Percentiles rank a stretch among this genome's conserved stretches.
Conservation (phyloP, 2,329 filamentous ascomycete genomes). For the Annulohypoxylon truncatum region DNA sequence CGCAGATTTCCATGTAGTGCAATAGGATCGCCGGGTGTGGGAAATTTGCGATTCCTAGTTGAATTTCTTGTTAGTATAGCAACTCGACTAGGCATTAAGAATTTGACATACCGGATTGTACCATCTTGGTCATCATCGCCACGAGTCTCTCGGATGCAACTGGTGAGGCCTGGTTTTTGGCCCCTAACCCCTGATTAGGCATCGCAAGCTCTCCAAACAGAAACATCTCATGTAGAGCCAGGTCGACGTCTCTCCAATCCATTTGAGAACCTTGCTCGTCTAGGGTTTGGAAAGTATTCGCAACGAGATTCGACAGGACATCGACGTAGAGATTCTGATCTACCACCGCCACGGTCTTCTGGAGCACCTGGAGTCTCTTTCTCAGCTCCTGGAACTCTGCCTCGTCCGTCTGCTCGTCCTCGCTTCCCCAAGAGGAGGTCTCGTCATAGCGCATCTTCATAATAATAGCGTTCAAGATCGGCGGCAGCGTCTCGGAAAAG, state of each 20-base stretch:
- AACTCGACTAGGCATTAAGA: not conserved
- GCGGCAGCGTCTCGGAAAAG: constrained; percentile 84
- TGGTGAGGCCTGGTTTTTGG: constrained; percentile 84
- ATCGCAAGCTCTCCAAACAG: constrained; percentile 95
- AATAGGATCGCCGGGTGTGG: constrained; percentile 91
- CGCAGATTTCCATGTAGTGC: constrained; percentile 98
- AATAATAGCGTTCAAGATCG: constrained; percentile 91
- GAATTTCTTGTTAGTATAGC: constrained; percentile 41
- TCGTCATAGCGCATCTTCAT: constrained; percentile 98
- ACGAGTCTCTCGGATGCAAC: constrained; percentile 84
- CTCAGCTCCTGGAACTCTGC: constrained; percentile 96
- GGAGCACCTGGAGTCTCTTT: constrained; percentile 87
- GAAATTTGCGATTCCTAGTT: constrained; percentile 81
- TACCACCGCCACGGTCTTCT: constrained; percentile 91
- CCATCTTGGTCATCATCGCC: constrained; percentile 95
- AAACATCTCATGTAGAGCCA: constrained; percentile 95
- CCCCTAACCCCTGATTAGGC: constrained; percentile 85
- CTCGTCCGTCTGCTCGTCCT: constrained; percentile 95
- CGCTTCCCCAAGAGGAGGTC: constrained; percentile 90
- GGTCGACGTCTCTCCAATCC: constrained; percentile 94
- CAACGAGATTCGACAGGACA: constrained; percentile 88
- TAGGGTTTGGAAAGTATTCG: constrained; percentile 84
- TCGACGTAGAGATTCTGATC: constrained; percentile 91
- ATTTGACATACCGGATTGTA: constrained; percentile 81
- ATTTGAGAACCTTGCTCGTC: constrained; percentile 78